Evolutionary conservation across 1,284 basidiomycete genomes (phyloP), one percentile per base, ranked within the genome.

Genomic region (Heterobasidion irregulare): DNA sequence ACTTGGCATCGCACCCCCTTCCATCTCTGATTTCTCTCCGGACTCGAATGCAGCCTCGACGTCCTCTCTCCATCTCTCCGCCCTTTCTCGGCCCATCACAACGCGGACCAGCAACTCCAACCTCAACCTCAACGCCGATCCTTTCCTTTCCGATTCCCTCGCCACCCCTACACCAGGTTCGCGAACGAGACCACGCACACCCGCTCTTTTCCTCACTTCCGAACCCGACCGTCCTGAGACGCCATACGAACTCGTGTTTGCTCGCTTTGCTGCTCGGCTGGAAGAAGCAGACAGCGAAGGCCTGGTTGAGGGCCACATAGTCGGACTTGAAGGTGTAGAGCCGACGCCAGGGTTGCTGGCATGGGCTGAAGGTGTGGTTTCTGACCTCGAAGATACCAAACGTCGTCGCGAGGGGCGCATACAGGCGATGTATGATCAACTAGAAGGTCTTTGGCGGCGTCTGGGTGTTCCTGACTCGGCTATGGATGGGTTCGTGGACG

Each of bases 391-490:
- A 58, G 82, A 85, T 12, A 73, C 81, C 53, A 92, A 91, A 67
- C 75, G 77, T 36, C 72, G 77, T 34, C 76, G 91, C 13, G 89
- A 92, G 63, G 70, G 79, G 3, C 82, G 84, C 59, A 94, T 94
- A 41, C 92, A 94, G 65, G 77, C 82, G 1, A 85, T 93, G 76
- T 94, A 92, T 64, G 91, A 94, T 66, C 84, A 91, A 59, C 77
- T 94, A 1, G 92, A 92, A 64, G 79, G 79, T 0, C 75, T 94
- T 2, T 94, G 92, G 92, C 78, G 77, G 54, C 72, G 90, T 56
- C 75, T 94, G 54, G 91, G 88, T 13, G 83, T 93, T 3, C 64
- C 75, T 0, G 86, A 91, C 38, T 68, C 65, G 0, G 84, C 85
- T 52, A 91, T 92, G 79, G 89, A 94, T 61, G 80, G 74, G 9